These are phyloP conservation scores for Oenanthe sinensis DNA, from an alignment of 129 eudicot genomes.

Conservation along the genomic window DNA sequence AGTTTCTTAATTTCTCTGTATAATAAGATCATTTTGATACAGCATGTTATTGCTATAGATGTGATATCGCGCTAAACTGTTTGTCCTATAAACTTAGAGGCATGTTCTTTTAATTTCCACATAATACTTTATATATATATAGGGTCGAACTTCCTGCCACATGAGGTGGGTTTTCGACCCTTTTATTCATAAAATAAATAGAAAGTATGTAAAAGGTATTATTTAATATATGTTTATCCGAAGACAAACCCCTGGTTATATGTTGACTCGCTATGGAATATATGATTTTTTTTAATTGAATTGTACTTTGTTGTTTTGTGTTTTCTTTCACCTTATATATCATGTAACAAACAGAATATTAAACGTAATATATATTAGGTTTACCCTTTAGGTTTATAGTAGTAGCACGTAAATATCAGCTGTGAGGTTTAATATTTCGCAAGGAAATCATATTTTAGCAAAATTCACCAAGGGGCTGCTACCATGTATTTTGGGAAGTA, in stretches of 20 bases:
- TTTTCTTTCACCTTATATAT: not conserved
- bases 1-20: not conserved
- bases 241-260: not conserved
- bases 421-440: not conserved
- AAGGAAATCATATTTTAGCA: not conserved
- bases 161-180: no score
- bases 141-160: no score
- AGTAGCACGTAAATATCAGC: not conserved
- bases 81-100: not conserved
- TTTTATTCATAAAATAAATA: no score
- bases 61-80: not conserved
- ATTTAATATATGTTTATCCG: not conserved
- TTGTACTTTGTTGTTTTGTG: not conserved
- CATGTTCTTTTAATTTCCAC: no score
- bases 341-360: not conserved
- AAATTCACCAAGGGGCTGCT: not conserved
- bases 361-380: not conserved
- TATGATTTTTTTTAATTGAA: not conserved
- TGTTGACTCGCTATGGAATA: no score
- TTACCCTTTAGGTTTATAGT: not conserved
- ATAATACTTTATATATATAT: no score
- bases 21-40: not conserved
- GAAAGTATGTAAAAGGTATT: no score
- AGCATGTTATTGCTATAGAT: not conserved
- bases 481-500: not conserved